Evolutionary conservation across 1,139 yeast genomes (phyloP), one percentile per base, ranked within the genome.

Genomic region (Geotrichum candidum): DNA sequence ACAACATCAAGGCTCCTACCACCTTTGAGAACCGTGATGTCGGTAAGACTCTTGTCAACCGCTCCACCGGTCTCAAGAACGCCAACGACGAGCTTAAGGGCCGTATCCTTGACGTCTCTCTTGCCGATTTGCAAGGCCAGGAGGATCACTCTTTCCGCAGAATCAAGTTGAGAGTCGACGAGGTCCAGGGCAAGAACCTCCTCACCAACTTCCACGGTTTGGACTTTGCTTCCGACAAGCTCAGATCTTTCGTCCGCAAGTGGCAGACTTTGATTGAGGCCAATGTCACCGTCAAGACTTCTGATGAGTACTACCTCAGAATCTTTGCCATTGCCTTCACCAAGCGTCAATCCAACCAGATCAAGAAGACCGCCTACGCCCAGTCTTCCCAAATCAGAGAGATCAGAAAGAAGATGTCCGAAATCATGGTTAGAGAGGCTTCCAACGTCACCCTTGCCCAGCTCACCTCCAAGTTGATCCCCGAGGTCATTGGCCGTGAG

Each of bases 181-280:
- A 89, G 80, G 94, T 89, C 73, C 95, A 89, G 82, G 96, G 96
- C 80, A 87, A 88, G 84, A 87, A 88, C 85, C 83, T 88, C 77
- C 83, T 89, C 78, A 89, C 96, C 83, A 89, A 89, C 90, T 89
- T 89, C 90, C 96, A 89, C 85, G 96, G 96, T 76, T 80, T 88
- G 81, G 91, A 88, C 82, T 88, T 88, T 85, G 88, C 96, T 75
- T 84, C 91, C 69, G 96, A 89, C 83, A 89, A 88, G 84, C 82
- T 88, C 77, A 86, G 92, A 81, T 88, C 96, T 65, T 84, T 88
- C 79, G 96, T 89, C 67, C 88, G 96, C 84, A 89, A 89, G 81
- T 89, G 96, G 96, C 96, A 89, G 82, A 84, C 95, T 70, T 82
- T 89, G 80, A 90, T 89, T 72, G 96, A 89, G 84, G 90, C 92